Evolutionary conservation across 306 rosid genomes (phyloP).

Genomic region (Abrus precatorius): DNA sequence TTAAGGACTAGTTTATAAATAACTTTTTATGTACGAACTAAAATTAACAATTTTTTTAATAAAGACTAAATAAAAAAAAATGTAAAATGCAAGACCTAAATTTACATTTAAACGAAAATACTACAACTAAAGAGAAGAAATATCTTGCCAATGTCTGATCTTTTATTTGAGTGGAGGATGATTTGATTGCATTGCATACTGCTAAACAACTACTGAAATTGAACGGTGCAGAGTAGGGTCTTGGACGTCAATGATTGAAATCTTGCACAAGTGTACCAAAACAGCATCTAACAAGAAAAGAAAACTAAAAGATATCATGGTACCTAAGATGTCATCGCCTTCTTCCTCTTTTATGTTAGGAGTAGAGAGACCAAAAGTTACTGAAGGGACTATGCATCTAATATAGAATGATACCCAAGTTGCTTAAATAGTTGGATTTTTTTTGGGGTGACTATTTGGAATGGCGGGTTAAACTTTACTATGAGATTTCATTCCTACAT

Average conservation of each 20-base stretch:
- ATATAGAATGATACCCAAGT: neutral
- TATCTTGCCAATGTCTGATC: too few species aligned
- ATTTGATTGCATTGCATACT: neutral
- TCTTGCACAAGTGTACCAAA: neutral
- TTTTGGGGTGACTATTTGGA: too few species aligned
- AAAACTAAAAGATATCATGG: neutral
- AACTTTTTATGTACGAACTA: too few species aligned
- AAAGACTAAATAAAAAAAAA: too few species aligned
- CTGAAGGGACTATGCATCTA: neutral
- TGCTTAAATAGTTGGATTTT: too few species aligned
- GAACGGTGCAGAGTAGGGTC: neutral
- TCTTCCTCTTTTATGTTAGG: neutral
- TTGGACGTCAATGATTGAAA: conserved; percentile 15
- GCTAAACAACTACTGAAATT: neutral
- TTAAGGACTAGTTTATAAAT: too few species aligned
- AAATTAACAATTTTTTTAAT: too few species aligned
- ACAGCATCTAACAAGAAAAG: neutral
- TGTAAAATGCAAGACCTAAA: too few species aligned
- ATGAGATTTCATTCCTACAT: too few species aligned
- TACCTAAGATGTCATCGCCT: neutral
- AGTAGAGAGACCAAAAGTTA: neutral
- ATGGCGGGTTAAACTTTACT: too few species aligned
- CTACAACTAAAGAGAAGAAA: too few species aligned
- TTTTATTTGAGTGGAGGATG: neutral
- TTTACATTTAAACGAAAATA: too few species aligned